Evolutionary conservation across 768 basidiomycete genomes (phyloP), one percentile per base, ranked within the genome.

Genomic region (Dioszegia hungarica): DNA sequence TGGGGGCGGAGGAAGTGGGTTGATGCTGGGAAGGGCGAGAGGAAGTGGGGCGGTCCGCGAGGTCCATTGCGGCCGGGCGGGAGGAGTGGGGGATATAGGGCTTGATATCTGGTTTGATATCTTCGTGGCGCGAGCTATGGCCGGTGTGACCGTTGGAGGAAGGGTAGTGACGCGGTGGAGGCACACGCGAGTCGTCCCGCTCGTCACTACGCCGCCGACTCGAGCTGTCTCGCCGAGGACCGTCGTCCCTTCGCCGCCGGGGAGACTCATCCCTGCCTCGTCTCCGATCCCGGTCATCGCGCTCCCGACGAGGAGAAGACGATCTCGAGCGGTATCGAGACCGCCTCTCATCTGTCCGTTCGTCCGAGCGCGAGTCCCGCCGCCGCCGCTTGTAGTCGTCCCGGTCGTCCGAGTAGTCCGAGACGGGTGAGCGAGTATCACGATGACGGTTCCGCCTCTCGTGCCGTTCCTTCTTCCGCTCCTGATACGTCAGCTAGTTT

Each of bases 21-120:
- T 84, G 83, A 19, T n/a, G n/a, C n/a, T n/a, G n/a, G n/a, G 80
- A 66, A 31, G 83, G 84, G 63, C 54, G 56, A 22, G 59, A 63
- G 27, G 57, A 60, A 1, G 64, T 68, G 11, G 63, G 64, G 59
- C 62, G 36, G 36, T 66, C 60, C 9, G 66, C 64, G 31, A 69
- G 39, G 49, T 68, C 70, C 38, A 67, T 38, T 8, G 72, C 60
- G 10, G 71, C 66, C n/a, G 70, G 70, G 11, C 75, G 74, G 28
- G 68, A 50, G 11, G 70, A 75, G 58, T 73, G 77, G 22, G 49
- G 49, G n/a, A 51, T 38, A 22, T 51, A 51, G 27, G 68, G 77
- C 54, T 77, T 80, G 39, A 81, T 78, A 52, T 64, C 62, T 24
- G 40, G 41, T 40, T 36, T 37, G 41, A 46, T 14, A 29, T 50